A percentile compares a stretch with the other conserved stretches of the same genome.
Conservation (phyloP, 306 rosid species). For the Cucurbita ficifolia region DNA sequence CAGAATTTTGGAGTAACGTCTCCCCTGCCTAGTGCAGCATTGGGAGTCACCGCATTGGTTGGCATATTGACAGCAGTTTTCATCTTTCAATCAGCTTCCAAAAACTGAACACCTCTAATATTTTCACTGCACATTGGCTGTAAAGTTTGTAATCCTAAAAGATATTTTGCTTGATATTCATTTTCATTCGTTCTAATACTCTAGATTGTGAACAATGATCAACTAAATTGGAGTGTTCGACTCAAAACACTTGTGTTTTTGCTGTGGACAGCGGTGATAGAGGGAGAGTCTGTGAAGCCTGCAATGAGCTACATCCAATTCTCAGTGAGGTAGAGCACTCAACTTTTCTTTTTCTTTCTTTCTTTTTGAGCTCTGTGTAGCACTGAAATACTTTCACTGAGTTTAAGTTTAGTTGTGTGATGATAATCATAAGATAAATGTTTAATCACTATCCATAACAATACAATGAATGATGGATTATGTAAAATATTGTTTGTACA, state of each 20-base stretch:
- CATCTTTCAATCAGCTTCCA: conserved; percentile 88
- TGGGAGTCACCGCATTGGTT: conserved; percentile 71
- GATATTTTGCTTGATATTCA: conserved; percentile 7
- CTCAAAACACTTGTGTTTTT: conserved; percentile 26
- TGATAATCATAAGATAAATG: neutral
- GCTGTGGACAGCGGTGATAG: conserved; percentile 36
- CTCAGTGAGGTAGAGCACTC: conserved; percentile 14
- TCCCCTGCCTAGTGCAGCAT: conserved; percentile 76
- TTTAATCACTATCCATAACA: too few species aligned
- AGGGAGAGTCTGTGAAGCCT: conserved; percentile 28
- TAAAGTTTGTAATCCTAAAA: conserved; percentile 9
- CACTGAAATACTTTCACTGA: neutral
- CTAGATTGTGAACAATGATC: conserved; percentile 12
- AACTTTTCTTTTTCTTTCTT: too few species aligned
- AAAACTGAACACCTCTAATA: conserved; percentile 21
- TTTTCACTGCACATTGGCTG: neutral
- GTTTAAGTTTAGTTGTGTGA: neutral
- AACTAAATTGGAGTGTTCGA: conserved; percentile 14
- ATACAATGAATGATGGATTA: too few species aligned
- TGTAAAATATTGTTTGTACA: too few species aligned
- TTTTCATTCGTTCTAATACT: conserved; percentile 18
- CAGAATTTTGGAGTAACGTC: conserved; percentile 70
- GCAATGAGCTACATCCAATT: conserved; percentile 31
- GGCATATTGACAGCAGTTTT: conserved; percentile 74
- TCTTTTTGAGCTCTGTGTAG: too few species aligned